Percentiles rank a stretch among this genome's conserved stretches.
Conservation (phyloP, 768 basidiomycete genomes). For the Boletus bicolor region DNA sequence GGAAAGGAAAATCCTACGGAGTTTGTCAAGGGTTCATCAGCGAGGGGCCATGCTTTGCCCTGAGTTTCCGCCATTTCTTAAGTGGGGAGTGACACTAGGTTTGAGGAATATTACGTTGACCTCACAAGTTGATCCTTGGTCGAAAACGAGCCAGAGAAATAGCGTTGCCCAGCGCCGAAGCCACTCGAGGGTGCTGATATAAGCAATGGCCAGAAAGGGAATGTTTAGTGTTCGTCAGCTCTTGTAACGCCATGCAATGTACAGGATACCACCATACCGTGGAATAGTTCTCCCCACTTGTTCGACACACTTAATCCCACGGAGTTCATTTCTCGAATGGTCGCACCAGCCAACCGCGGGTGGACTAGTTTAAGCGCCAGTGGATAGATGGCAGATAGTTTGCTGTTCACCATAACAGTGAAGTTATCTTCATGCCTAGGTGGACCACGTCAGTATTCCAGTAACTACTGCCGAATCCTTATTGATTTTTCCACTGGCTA, state of each 20-base stretch:
- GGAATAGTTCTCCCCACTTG: neutral
- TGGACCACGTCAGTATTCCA: neutral
- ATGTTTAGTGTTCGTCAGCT: conserved; percentile 1
- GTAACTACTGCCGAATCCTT: neutral
- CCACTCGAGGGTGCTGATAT: conserved; percentile 9
- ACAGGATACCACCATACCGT: neutral
- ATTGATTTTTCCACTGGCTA: neutral
- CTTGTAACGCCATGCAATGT: neutral
- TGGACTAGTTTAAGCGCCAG: neutral
- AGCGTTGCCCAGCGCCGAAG: neutral
- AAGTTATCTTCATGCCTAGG: neutral
- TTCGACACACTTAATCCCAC: neutral
- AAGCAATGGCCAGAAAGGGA: conserved; percentile 7
- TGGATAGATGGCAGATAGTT: neutral
- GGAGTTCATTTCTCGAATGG: neutral
- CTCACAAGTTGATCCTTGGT: conserved; percentile 92
- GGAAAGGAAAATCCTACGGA: conserved; percentile 48
- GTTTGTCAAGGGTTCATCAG: conserved; percentile 85
- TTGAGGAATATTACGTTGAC: conserved; percentile 41
- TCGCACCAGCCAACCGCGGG: neutral
- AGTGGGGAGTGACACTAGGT: neutral
- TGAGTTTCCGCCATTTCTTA: conserved; percentile 60
- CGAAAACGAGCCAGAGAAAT: conserved; percentile 27
- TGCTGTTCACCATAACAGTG: neutral
- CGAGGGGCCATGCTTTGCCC: conserved; percentile 86